phyloP scores from a whole-genome alignment of 177 flowering plant species.

The Vitis hybrid region DNA sequence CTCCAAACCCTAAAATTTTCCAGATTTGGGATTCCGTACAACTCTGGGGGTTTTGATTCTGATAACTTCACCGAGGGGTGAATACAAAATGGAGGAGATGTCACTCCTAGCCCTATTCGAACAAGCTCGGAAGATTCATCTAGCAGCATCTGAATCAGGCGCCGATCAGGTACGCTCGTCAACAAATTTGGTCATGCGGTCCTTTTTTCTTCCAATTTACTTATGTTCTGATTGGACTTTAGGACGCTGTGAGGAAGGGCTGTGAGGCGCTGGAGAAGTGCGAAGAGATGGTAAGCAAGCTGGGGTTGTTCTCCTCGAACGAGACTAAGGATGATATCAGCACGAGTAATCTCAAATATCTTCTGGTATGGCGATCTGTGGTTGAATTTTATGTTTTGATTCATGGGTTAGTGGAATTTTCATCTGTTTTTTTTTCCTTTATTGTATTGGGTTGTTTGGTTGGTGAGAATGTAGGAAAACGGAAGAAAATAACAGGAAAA shows the following conservation, averaged over 20 bases:
- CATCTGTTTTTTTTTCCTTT: too few species aligned
- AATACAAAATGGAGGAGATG: conserved; percentile 59
- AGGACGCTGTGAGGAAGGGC: conserved; percentile 72
- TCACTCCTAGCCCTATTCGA: conserved; percentile 76
- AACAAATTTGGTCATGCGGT: background rate
- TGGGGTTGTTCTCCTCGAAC: conserved; percentile 85
- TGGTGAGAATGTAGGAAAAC: too few species aligned
- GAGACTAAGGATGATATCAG: conserved; percentile 95
- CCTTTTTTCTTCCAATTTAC: background rate
- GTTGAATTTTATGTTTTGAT: conserved; percentile 11
- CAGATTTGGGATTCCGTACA: too few species aligned
- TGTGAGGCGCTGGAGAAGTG: conserved; percentile 58
- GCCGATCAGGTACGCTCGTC: conserved; percentile 55
- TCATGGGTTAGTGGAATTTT: background rate
- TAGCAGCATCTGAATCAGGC: conserved; percentile 52
- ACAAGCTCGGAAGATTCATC: conserved; percentile 71
- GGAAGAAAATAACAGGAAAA: too few species aligned
- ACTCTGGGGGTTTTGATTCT: background rate
- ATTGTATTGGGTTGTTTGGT: too few species aligned
- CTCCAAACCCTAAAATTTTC: conserved; percentile 10
- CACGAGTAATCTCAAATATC: conserved; percentile 82
- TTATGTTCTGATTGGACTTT: background rate
- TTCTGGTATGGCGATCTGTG: conserved; percentile 46
- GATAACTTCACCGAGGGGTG: conserved; percentile 36
- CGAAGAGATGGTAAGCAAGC: conserved; percentile 81